A percentile compares a stretch with the other conserved stretches of the same genome.
These are phyloP conservation scores for Gossypium australe DNA, from an alignment of 345 rosid species.

Conservation along the genomic window DNA sequence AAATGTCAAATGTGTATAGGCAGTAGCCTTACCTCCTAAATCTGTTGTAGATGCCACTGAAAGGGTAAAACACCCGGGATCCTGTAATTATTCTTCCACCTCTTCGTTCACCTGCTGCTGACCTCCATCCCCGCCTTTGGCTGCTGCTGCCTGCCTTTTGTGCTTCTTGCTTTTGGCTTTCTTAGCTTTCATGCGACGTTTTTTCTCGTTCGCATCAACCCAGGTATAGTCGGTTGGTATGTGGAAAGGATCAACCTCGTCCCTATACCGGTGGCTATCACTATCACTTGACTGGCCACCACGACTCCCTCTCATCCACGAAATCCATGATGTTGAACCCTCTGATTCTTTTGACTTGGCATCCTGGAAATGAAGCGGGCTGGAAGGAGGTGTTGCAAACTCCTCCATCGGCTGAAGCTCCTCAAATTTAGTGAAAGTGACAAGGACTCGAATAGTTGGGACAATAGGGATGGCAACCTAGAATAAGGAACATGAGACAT, in stretches of 20 bases:
- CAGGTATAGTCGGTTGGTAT: slow-evolving; percentile 80
- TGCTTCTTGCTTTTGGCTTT: slow-evolving; percentile 83
- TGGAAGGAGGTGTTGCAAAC: slow-evolving; percentile 83
- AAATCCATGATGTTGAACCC: slow-evolving; percentile 84
- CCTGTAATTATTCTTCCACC: slow-evolving; percentile 33
- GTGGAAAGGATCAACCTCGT: slow-evolving; percentile 76
- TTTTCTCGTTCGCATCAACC: slow-evolving; percentile 92
- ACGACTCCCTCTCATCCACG: slow-evolving; percentile 89
- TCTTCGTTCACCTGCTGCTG: slow-evolving; percentile 42
- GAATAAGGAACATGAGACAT: background rate
- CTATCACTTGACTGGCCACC: slow-evolving; percentile 72
- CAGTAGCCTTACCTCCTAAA: slow-evolving; percentile 27
- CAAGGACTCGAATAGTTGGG: slow-evolving; percentile 86
- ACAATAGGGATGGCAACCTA: slow-evolving; percentile 96
- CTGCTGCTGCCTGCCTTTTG: slow-evolving; percentile 42
- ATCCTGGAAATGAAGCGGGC: slow-evolving; percentile 91
- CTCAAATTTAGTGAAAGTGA: slow-evolving; percentile 94
- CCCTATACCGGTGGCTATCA: slow-evolving; percentile 68
- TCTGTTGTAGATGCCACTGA: slow-evolving; percentile 10
- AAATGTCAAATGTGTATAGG: slow-evolving; percentile 23
- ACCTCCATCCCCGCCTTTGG: slow-evolving; percentile 41
- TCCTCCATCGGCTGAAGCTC: slow-evolving; percentile 81
- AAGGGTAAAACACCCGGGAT: background rate
- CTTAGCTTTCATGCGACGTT: slow-evolving; percentile 89
- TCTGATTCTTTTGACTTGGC: slow-evolving; percentile 72